These are phyloP conservation scores for Globisporangium parvum DNA, from an alignment of 352 stramenopile genomes.

Conservation along the genomic window DNA sequence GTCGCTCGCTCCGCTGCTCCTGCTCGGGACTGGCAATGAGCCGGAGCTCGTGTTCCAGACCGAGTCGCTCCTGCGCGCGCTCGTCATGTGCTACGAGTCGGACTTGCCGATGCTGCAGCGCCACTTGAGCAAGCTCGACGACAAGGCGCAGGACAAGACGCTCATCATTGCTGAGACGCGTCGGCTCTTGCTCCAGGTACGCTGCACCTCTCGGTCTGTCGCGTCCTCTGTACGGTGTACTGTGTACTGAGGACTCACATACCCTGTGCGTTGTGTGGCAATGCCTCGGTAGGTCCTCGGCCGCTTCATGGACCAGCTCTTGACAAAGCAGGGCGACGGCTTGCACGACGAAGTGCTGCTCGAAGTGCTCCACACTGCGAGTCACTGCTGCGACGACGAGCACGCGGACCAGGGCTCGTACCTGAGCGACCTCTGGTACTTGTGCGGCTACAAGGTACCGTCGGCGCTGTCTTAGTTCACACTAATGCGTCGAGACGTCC, in stretches of 20 bases:
- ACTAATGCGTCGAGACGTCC: background rate
- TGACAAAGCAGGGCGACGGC: conserved; percentile 22
- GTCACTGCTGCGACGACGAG: conserved; percentile 43
- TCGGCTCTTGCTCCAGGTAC: conserved; percentile 34
- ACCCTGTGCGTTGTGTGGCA: too few relatives aligned
- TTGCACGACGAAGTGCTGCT: conserved; percentile 38
- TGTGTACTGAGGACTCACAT: background rate
- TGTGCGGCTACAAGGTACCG: conserved; percentile 48
- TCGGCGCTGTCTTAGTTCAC: background rate
- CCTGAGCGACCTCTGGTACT: conserved; percentile 65
- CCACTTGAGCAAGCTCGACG: conserved; percentile 36
- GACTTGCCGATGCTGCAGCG: conserved; percentile 43
- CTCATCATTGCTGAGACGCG: conserved; percentile 42
- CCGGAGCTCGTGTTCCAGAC: conserved; percentile 19
- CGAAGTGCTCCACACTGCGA: conserved; percentile 54
- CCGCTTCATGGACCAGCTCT: conserved; percentile 26
- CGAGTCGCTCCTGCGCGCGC: conserved; percentile 34
- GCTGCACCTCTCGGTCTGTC: background rate
- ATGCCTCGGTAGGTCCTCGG: conserved; percentile 15
- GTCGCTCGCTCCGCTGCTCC: conserved; percentile 18
- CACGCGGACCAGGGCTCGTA: conserved; percentile 56
- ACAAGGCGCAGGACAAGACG: conserved; percentile 21
- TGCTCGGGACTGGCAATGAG: conserved; percentile 26
- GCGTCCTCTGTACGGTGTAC: conserved; percentile 4
- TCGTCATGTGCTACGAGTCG: conserved; percentile 56